These are phyloP conservation scores for Stereocaulon alpinum DNA, from an alignment of 495 filamentous ascomycete species.

Conservation along the genomic window DNA sequence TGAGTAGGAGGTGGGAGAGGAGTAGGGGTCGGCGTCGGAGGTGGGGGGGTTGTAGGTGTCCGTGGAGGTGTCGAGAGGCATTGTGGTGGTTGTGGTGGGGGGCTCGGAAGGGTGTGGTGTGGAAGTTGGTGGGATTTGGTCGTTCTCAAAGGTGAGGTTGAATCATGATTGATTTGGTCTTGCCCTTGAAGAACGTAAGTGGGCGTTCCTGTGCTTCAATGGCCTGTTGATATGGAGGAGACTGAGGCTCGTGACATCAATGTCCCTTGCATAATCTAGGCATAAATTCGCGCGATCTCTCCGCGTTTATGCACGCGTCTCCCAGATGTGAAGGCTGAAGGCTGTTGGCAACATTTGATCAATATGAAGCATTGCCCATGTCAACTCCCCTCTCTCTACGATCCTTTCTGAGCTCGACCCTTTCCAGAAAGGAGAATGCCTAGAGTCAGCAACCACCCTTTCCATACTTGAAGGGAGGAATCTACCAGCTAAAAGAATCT, in stretches of 20 bases:
- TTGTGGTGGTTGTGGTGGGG: not conserved
- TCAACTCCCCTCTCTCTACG: not conserved
- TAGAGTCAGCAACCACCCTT: not conserved
- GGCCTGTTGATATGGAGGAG: not conserved
- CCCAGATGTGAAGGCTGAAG: not conserved
- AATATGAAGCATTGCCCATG: no score
- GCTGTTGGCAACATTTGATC: not conserved
- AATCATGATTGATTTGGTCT: not conserved
- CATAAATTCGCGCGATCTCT: constrained; percentile 5
- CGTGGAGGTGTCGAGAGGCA: constrained; percentile 14
- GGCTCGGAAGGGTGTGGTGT: not conserved
- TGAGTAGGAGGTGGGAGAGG: constrained; percentile 9
- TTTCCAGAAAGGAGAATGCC: no score
- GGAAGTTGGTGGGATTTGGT: not conserved
- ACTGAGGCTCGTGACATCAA: not conserved
- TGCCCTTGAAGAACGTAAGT: not conserved
- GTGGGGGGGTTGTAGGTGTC: constrained; percentile 13
- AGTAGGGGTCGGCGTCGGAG: constrained; percentile 16
- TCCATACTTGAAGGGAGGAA: no score
- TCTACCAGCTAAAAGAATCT: not conserved
- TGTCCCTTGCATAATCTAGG: not conserved
- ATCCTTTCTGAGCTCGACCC: not conserved
- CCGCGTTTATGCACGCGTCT: not conserved
- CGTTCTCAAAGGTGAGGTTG: not conserved
- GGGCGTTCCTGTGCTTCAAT: not conserved